These are phyloP conservation scores for Meira nashicola DNA, from an alignment of 1,284 basidiomycete genomes.

Conservation along the genomic window DNA sequence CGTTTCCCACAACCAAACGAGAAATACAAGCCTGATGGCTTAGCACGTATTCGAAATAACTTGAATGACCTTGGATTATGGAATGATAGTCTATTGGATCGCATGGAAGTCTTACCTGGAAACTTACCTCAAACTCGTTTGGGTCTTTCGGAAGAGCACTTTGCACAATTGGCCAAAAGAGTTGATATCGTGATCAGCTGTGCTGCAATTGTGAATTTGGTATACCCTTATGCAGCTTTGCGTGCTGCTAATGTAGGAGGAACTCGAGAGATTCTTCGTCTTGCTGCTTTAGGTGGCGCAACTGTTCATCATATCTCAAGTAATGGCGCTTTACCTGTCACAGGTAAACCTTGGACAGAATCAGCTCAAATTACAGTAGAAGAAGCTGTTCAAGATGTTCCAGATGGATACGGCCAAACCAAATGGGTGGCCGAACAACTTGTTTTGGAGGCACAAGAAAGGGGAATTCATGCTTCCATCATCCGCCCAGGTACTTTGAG, in stretches of 20 bases:
- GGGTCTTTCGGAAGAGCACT: constrained; percentile 37
- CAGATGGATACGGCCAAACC: constrained; percentile 53
- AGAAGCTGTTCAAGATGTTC: constrained; percentile 31
- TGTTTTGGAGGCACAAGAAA: constrained; percentile 38
- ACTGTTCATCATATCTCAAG: constrained; percentile 53
- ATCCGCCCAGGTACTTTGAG: constrained; percentile 51
- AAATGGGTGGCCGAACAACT: constrained; percentile 54
- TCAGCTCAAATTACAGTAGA: constrained; percentile 40
- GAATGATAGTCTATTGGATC: constrained; percentile 44
- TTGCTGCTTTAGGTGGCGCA: constrained; percentile 48
- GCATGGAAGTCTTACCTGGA: constrained; percentile 48
- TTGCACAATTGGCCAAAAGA: constrained; percentile 35
- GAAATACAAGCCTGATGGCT: constrained; percentile 43
- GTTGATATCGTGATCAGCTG: constrained; percentile 50
- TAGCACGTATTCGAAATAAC: constrained; percentile 45
- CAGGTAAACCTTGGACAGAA: constrained; percentile 37
- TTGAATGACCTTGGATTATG: constrained; percentile 52
- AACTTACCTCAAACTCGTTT: constrained; percentile 44
- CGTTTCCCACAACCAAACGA: constrained; percentile 46
- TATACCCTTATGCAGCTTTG: constrained; percentile 52
- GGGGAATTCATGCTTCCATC: constrained; percentile 50
- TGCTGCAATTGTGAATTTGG: constrained; percentile 51
- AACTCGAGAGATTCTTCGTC: constrained; percentile 52
- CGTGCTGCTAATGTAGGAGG: constrained; percentile 51
- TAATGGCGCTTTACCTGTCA: constrained; percentile 49